Percentiles rank a stretch among this genome's conserved stretches.
phyloP scores from a whole-genome alignment of 306 rosid genomes.

The Hylodesmum podocarpum region DNA sequence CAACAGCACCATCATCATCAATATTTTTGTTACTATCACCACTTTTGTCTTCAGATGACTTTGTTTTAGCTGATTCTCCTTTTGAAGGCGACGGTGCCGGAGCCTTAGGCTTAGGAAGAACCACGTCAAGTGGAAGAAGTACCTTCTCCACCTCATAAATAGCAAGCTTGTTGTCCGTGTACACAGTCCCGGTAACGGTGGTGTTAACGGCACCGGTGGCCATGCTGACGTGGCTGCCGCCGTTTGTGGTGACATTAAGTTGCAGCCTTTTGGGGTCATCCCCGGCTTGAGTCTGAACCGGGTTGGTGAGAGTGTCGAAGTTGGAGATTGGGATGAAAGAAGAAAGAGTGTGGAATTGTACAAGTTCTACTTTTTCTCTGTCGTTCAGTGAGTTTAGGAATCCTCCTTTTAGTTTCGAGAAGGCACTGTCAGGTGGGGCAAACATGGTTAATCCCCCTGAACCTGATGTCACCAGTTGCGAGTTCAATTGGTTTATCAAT shows the following conservation, averaged over 20 bases:
- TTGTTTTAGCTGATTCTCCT: not conserved
- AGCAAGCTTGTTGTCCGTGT: constrained; percentile 52
- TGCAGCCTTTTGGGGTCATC: not conserved
- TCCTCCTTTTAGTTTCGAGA: not conserved
- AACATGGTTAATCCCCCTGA: not conserved
- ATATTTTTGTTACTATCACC: not conserved
- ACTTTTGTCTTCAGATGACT: not conserved
- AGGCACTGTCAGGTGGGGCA: not conserved
- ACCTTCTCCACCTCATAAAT: constrained; percentile 59
- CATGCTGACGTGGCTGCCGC: not conserved
- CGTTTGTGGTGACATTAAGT: not conserved
- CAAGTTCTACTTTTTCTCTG: not conserved
- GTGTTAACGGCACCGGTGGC: constrained; percentile 40
- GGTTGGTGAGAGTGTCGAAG: constrained; percentile 1
- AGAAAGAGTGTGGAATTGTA: not conserved
- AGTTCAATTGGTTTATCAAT: not conserved
- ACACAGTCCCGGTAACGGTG: constrained; percentile 44
- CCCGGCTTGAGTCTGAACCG: not conserved
- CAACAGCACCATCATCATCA: not conserved
- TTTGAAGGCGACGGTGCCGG: not conserved
- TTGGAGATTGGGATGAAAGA: not conserved
- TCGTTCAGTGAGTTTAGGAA: not conserved
- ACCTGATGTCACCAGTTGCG: not conserved
- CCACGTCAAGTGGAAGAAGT: constrained; percentile 52
- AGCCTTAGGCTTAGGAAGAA: constrained; percentile 16